A percentile compares a stretch with the other conserved stretches of the same genome.
phyloP scores from a whole-genome alignment of 495 filamentous ascomycete species.

The Aspergillus haitiensis region DNA sequence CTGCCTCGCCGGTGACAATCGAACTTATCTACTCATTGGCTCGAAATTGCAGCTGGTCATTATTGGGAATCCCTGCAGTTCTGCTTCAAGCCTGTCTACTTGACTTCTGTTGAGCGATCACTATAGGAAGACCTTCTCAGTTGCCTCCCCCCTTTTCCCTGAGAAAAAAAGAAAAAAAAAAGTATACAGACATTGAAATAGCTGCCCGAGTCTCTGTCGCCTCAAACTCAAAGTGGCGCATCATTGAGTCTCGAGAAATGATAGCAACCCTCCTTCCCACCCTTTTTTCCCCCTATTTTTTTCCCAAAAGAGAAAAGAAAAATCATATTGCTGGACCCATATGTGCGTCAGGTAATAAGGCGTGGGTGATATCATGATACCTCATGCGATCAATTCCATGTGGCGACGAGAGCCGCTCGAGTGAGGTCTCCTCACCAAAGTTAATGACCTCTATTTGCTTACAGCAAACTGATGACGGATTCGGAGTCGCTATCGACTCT shows the following conservation, averaged over 20 bases:
- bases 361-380: background rate
- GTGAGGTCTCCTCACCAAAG: background rate
- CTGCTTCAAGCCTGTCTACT: no score
- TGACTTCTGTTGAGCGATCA: no score
- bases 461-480: background rate
- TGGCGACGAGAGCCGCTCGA: background rate
- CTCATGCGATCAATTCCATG: background rate
- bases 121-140: no score
- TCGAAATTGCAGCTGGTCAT: background rate
- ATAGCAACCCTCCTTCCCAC: background rate
- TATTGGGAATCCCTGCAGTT: background rate
- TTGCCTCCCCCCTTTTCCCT: no score
- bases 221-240: background rate
- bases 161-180: background rate
- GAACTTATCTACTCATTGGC: background rate
- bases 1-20: background rate
- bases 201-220: constrained; percentile 7
- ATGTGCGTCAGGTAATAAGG: background rate
- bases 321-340: background rate
- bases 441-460: no score
- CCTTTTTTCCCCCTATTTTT: no score
- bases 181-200: background rate
- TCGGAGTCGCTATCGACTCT: background rate
- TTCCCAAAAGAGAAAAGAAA: no score
- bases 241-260: background rate